Evolutionary conservation across 768 basidiomycete genomes (phyloP), one percentile per base, ranked within the genome.

Genomic region (Suillus sp.): DNA sequence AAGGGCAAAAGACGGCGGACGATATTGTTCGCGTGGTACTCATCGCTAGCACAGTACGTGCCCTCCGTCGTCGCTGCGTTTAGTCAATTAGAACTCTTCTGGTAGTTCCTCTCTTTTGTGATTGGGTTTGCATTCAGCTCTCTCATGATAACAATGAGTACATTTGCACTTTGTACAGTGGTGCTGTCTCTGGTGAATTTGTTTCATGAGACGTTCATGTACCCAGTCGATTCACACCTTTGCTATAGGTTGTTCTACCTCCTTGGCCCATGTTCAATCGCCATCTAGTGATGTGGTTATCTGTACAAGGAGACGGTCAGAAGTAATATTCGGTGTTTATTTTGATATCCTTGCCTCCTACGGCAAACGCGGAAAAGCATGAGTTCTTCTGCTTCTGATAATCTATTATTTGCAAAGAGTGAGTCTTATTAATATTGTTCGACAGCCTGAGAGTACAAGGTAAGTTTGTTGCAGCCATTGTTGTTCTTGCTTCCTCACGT

Each of bases 221-320:
- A 30, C 35, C 11, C 40, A 2, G 20, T 25, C 22, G 30, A 37
- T 40, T 59, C n/a, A 57, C 16, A 20, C 14, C 8, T 47, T 30
- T 35, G 1, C 25, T 61, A 20, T 65, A 92, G 91, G 73, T 80
- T 54, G 78, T 86, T 14, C 64, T 92, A 4, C 91, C 91, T 0
- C 86, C 87, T 10, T 93, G 91, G 91, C 83, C 86, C 0, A 76
- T 83, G 74, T 90, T 80, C 75, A 89, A 86, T 66, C 73, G 72
- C 16, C 81, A 90, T 69, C 84, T 87, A 18, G 84, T 89, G 42
- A 78, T 81, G 65, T 90, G 88, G 89, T 74, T 89, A 20, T 79
- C 85, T 4, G 69, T 65, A 61, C 64, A 64, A 54, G 65, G 69
- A 45, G 65, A 68, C 35, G 68, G 65, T 63, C 62, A 72, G 32